These are phyloP conservation scores for Recurvomyces mirabilis DNA, from an alignment of 495 filamentous ascomycete species.

Conservation along the genomic window DNA sequence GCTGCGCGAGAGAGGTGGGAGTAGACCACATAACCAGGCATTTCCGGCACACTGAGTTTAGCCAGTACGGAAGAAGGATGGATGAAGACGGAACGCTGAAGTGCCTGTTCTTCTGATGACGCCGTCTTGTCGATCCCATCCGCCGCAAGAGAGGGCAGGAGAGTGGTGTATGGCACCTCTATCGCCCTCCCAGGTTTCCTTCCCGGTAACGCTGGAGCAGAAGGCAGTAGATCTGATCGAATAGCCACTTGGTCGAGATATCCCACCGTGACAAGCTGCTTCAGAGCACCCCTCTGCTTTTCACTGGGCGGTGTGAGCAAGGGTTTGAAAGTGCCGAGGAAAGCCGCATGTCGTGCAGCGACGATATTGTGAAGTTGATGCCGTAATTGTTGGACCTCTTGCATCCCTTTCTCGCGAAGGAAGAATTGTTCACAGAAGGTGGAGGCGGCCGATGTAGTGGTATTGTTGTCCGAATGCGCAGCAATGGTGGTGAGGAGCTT, in stretches of 20 bases:
- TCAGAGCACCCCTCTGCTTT: slow-evolving; percentile 67
- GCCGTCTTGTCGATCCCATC: slow-evolving; percentile 26
- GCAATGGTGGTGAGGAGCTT: slow-evolving; percentile 80
- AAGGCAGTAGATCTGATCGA: slow-evolving; percentile 62
- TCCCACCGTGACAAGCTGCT: slow-evolving; percentile 81
- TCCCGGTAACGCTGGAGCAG: slow-evolving; percentile 55
- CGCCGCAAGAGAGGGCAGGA: slow-evolving; percentile 70
- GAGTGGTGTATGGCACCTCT: slow-evolving; percentile 81
- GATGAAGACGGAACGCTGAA: slow-evolving; percentile 60
- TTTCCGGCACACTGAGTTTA: slow-evolving; percentile 49
- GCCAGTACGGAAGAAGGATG: slow-evolving; percentile 76
- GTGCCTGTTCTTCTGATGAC: slow-evolving; percentile 17
- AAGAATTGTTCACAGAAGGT: slow-evolving; percentile 71
- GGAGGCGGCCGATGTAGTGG: slow-evolving; percentile 35
- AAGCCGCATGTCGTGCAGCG: slow-evolving; percentile 52
- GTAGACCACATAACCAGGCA: slow-evolving; percentile 81
- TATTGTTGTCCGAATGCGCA: slow-evolving; percentile 65
- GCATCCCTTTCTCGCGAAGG: slow-evolving; percentile 70
- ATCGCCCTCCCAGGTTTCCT: slow-evolving; percentile 69
- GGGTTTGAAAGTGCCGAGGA: slow-evolving; percentile 39
- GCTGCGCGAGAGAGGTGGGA: slow-evolving; percentile 66
- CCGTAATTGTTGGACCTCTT: slow-evolving; percentile 74
- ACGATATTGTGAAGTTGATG: slow-evolving; percentile 73
- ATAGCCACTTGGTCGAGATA: slow-evolving; percentile 96
- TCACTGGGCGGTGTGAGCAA: slow-evolving; percentile 54